Percentiles rank a stretch among this genome's conserved stretches.
Evolutionary conservation across 225 moss, liverwort and hornwort genomes (phyloP).

Genomic region (Bryum argenteum): DNA sequence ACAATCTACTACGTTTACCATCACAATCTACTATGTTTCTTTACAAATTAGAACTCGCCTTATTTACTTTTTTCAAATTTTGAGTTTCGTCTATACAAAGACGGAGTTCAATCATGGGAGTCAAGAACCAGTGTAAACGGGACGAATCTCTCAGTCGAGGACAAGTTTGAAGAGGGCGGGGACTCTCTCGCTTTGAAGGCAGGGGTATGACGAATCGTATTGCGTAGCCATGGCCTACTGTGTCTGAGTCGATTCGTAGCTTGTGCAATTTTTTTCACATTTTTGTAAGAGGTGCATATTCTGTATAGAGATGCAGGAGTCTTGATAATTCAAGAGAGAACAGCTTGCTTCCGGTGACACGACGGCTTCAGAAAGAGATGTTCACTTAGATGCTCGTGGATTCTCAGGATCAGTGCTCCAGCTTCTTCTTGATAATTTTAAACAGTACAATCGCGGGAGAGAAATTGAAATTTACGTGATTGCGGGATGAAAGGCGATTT

Average conservation of each 20-base stretch:
- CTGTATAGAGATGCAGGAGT: not conserved
- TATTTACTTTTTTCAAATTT: no score
- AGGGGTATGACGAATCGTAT: not conserved
- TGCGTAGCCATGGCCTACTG: not conserved
- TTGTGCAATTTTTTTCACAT: not conserved
- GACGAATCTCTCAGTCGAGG: not conserved
- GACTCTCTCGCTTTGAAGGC: not conserved
- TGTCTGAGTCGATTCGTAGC: not conserved
- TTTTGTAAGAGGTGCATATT: not conserved
- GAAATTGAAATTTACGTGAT: not conserved
- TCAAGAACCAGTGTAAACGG: no score
- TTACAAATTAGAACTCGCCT: no score
- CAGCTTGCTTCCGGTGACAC: not conserved
- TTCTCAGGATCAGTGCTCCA: not conserved
- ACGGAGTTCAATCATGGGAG: no score
- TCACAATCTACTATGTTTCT: no score
- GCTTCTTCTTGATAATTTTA: conserved; percentile 13
- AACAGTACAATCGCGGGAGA: not conserved
- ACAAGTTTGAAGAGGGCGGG: not conserved
- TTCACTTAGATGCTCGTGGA: not conserved
- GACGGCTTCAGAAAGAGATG: not conserved
- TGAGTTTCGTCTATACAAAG: no score
- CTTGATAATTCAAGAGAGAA: not conserved
- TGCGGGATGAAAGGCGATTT: not conserved
- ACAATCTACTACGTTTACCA: no score